phyloP scores from a whole-genome alignment of 2,329 filamentous ascomycete species.

The Fusarium scirpi region DNA sequence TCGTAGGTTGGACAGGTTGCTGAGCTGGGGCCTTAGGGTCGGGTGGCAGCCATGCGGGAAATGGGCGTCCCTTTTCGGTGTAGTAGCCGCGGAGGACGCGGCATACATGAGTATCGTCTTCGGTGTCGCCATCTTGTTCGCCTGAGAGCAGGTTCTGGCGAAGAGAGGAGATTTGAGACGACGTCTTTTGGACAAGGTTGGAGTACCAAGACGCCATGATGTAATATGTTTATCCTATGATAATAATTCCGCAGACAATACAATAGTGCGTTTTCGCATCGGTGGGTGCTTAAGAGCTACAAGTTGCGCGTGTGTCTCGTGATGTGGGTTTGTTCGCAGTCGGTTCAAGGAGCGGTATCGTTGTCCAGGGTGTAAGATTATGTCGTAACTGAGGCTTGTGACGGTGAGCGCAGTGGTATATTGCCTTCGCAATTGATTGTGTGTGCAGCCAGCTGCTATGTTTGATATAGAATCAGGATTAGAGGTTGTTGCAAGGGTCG shows the following conservation, averaged over 20 bases:
- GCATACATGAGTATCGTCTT: constrained; percentile 95
- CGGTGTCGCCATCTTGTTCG: constrained; percentile 77
- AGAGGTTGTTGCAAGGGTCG: neutral
- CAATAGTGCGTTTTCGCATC: constrained; percentile 10
- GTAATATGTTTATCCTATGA: constrained; percentile 48
- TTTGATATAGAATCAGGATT: neutral
- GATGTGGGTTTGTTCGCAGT: constrained; percentile 4
- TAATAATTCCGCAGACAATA: neutral
- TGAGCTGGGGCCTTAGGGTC: constrained; percentile 76
- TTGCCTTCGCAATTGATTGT: neutral
- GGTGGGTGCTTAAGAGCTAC: neutral
- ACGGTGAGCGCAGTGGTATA: neutral
- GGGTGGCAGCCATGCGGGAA: constrained; percentile 88
- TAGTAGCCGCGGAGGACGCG: constrained; percentile 95
- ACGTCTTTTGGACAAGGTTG: constrained; percentile 74
- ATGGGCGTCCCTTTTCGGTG: constrained; percentile 82
- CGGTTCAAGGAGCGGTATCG: constrained; percentile 5
- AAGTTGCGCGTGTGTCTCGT: constrained; percentile 14
- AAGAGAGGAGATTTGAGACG: constrained; percentile 73
- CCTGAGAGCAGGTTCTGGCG: constrained; percentile 76
- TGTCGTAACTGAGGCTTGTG: neutral
- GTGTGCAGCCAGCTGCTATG: constrained; percentile 36
- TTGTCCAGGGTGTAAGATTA: neutral
- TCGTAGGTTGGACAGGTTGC: constrained; percentile 65
- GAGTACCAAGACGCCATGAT: constrained; percentile 85